phyloP scores from a whole-genome alignment of 331 rosid genomes.

The Rhamnella rubrinervis region DNA sequence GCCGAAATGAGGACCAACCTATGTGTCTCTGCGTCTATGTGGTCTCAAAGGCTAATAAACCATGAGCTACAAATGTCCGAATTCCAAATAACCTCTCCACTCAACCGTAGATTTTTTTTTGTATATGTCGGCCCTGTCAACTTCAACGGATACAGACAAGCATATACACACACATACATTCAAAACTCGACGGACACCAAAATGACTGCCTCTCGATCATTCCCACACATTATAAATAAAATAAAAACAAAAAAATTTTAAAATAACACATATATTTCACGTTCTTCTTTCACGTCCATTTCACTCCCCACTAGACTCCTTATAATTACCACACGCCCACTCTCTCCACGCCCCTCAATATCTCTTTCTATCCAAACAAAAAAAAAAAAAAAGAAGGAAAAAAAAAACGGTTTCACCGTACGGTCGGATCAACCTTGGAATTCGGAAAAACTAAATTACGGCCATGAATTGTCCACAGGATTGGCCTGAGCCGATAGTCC shows the following conservation, averaged over 20 bases:
- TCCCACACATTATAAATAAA: not conserved
- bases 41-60: too few relatives aligned
- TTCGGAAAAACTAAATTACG: not conserved
- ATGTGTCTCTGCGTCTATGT: too few relatives aligned
- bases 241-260: not conserved
- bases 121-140: too few relatives aligned
- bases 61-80: constrained; percentile 23
- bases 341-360: not conserved
- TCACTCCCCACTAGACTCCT: constrained; percentile 19
- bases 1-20: constrained; percentile 33
- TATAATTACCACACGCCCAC: constrained; percentile 32
- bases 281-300: constrained; percentile 47
- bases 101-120: too few relatives aligned
- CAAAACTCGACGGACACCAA: too few relatives aligned
- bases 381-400: too few relatives aligned
- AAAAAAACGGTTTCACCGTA: constrained; percentile 2
- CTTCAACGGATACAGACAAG: too few relatives aligned
- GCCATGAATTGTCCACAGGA: constrained; percentile 29
- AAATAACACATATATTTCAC: constrained; percentile 45
- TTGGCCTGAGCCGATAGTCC: constrained; percentile 61
- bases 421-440: constrained; percentile 16
- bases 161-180: too few relatives aligned
- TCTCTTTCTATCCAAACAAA: constrained; percentile 12
- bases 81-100: too few relatives aligned
- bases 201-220: not conserved